Conservation (phyloP, 805 yeast species). For the Teunomyces pallodes region DNA sequence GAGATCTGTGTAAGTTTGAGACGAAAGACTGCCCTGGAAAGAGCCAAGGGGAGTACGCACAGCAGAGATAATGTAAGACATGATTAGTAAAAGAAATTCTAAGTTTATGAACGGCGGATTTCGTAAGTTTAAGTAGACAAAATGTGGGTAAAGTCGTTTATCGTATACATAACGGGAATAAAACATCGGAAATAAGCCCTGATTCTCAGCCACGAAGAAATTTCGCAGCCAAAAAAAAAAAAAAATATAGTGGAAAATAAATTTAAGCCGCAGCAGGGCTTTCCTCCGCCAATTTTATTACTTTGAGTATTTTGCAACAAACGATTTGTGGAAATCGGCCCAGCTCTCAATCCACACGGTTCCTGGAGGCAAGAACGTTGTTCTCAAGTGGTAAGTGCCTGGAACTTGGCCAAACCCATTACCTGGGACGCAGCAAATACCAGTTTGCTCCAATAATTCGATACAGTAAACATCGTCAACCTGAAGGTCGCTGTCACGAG, state of each 20-base stretch:
- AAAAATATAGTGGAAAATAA: background rate
- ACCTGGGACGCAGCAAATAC: constrained; percentile 97
- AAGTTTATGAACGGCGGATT: too few relatives aligned
- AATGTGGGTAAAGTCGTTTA: too few relatives aligned
- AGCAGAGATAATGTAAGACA: constrained; percentile 73
- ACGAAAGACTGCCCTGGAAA: constrained; percentile 78
- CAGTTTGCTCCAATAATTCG: constrained; percentile 79
- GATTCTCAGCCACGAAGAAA: background rate
- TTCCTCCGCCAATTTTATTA: background rate
- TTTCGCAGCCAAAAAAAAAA: background rate
- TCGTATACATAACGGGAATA: too few relatives aligned
- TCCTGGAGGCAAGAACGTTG: constrained; percentile 96
- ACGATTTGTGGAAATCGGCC: constrained; percentile 73
- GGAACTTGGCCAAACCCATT: constrained; percentile 93
- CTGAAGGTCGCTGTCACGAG: constrained; percentile 51
- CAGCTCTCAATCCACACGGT: constrained; percentile 80
- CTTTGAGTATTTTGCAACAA: constrained; percentile 51
- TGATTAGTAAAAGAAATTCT: too few relatives aligned
- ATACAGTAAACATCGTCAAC: constrained; percentile 91
- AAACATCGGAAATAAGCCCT: too few relatives aligned
- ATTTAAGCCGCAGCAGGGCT: background rate
- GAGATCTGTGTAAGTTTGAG: constrained; percentile 76
- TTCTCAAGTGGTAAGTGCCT: constrained; percentile 89
- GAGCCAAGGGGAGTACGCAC: constrained; percentile 97
- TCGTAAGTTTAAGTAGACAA: too few relatives aligned